Evolutionary conservation across 345 rosid genomes (phyloP), one percentile per base, ranked within the genome.

Genomic region (Salix exigua): DNA sequence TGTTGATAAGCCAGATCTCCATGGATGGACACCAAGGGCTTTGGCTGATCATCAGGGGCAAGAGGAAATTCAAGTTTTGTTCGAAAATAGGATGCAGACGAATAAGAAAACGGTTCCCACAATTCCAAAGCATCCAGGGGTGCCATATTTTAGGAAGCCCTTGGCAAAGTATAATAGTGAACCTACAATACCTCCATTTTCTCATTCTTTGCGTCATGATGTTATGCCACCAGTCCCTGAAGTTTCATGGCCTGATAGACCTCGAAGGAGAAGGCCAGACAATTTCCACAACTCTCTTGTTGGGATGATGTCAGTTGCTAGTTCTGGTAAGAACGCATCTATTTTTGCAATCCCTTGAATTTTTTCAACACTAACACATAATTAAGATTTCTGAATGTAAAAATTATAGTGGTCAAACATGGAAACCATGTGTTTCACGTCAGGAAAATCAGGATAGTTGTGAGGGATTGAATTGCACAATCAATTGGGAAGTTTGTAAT

Each of bases 21-120:
- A 89, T 17, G 95, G 97, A 5, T 92, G 95, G 97, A 92, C 97
- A 3, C 84, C 98, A 5, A 78, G 88, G 78, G 89, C 75, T 64
- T 77, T 94, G 69, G 93, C 93, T 0, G 92, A 92, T 42, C 97
- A 93, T 48, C 97, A 91, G 84, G 97, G 97, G 35, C 88, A 86
- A 28, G 97, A 91, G 81, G 92, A 92, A 12, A 89, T 94, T 74
- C 79, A 85, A 51, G 25, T 46, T 13, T 60, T 94, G 73, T 80
- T 92, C 42, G 76, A 79, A 51, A 80, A 65, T 4, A 37, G 70
- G 66, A 75, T 50, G 62, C 71, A 73, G 31, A 50, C 16, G 35
- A 68, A 65, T 70, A 73, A 67, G 44, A 26, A 62, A 42, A 72
- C 73, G 2, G 58, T 38, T 72, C 63, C 78, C 40, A 16, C 64